These are phyloP conservation scores for Incumbomyces delicatus DNA, from an alignment of 2,329 filamentous ascomycete species.

Conservation along the genomic window DNA sequence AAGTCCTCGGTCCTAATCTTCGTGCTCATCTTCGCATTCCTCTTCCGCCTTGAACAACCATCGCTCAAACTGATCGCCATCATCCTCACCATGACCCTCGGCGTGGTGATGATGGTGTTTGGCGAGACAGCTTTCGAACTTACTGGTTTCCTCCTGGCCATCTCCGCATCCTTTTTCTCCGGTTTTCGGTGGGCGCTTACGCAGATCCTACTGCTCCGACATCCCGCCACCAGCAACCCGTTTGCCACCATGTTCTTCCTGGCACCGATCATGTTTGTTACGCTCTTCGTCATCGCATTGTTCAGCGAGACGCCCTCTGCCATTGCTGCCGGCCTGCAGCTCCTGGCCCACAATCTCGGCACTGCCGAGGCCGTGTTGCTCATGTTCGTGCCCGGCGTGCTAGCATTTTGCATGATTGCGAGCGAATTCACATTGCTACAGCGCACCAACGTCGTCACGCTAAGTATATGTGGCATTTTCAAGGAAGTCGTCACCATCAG, in stretches of 20 bases:
- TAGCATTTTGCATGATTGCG: slow-evolving; percentile 94
- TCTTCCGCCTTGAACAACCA: slow-evolving; percentile 81
- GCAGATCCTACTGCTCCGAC: slow-evolving; percentile 85
- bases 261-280: slow-evolving; percentile 91
- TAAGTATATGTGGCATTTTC: slow-evolving; percentile 96
- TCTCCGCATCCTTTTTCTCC: slow-evolving; percentile 86
- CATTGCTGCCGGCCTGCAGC: slow-evolving; percentile 55
- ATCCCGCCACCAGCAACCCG: slow-evolving; percentile 89
- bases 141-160: slow-evolving; percentile 82
- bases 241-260: slow-evolving; percentile 97
- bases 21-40: slow-evolving; percentile 86
- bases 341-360: slow-evolving; percentile 60
- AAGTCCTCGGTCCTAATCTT: slow-evolving; percentile 95
- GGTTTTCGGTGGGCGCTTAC: slow-evolving; percentile 98
- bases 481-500: slow-evolving; percentile 96
- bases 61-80: slow-evolving; percentile 79
- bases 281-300: slow-evolving; percentile 68
- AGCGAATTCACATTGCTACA: slow-evolving; percentile 92
- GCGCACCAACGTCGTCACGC: slow-evolving; percentile 87
- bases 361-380: slow-evolving; percentile 56
- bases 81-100: slow-evolving; percentile 82
- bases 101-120: slow-evolving; percentile 96
- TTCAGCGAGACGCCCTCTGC: slow-evolving; percentile 70
- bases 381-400: slow-evolving; percentile 76
- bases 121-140: slow-evolving; percentile 85